Base-by-base conservation (phyloP, 2,329 filamentous ascomycete genomes). In the Cryphonectria naterciae region DNA sequence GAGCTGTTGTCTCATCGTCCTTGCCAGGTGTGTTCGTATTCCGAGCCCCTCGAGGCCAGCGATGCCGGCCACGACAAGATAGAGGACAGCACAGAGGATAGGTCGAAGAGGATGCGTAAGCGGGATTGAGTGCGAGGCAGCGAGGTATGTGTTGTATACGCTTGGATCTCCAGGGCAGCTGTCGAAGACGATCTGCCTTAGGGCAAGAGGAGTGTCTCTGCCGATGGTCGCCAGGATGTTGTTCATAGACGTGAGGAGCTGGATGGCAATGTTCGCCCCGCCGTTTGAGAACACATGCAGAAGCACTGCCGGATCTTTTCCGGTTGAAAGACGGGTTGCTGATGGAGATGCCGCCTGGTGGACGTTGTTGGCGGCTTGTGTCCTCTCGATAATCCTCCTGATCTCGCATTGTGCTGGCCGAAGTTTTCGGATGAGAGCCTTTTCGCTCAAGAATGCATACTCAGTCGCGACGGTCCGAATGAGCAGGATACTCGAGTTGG, bases 251-350 rank as follows among this genome's bases (percentile, higher is more conserved):
- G 56, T 64, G 43, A 72, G n/a, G n/a, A 72, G 60, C 41, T 72
- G 65, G 19, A 61, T 61, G 32, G 70, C 70, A 7, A 65, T 72
- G 37, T 63, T 72, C 7, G 60, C 41, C 4, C 70, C 70, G 39
- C 70, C 70, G 52, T 70, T 58, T 2, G 70, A 72, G 35, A 70
- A 68, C 11, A 70, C 62, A 4, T 72, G 70, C 13, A 72, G 68
- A 2, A 72, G 62, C 7, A 70, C 52, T n/a, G 58, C 22, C 1
- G 49, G 28, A 1, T 19, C 46, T 10, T 41, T 67, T n/a, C n/a
- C 17, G 41, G 22, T 15, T 13, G 25, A 13, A 11, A 15, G 17
- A n/a, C 13, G 7, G 6, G 37, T 15, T 25, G 39, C 39, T 32
- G 62, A 32, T 65, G 10, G 41, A 32, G 62, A 49, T n/a, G 62